These are phyloP conservation scores for Lichtheimia ramosa DNA, from an alignment of 371 early-diverging fungal species.

Conservation along the genomic window DNA sequence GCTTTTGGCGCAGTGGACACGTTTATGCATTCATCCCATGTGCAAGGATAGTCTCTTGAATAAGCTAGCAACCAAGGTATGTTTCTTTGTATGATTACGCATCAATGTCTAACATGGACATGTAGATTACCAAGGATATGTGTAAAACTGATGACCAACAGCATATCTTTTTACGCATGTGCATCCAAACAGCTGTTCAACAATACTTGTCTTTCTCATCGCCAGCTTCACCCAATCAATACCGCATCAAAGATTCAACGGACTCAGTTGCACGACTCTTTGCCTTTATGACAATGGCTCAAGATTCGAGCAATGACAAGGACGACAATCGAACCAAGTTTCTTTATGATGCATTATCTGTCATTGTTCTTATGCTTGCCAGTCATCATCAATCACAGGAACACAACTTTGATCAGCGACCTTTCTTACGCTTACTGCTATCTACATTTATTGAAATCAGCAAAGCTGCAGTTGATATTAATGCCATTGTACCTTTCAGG, in stretches of 20 bases:
- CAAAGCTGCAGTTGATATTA: conserved; percentile 40
- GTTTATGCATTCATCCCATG: conserved; percentile 79
- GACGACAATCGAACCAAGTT: conserved; percentile 58
- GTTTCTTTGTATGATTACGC: conserved; percentile 12
- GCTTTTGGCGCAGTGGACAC: conserved; percentile 86
- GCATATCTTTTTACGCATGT: conserved; percentile 84
- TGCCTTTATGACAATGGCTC: conserved; percentile 51
- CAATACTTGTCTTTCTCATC: conserved; percentile 59
- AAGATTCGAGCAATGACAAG: conserved; percentile 37
- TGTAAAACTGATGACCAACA: conserved; percentile 61
- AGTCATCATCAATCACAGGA: conserved; percentile 80
- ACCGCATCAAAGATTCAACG: conserved; percentile 65
- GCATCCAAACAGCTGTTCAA: conserved; percentile 80
- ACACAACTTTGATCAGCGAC: conserved; percentile 84
- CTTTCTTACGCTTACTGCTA: conserved; percentile 89
- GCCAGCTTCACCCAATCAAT: conserved; percentile 33
- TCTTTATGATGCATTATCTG: conserved; percentile 77
- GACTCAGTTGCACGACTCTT: conserved; percentile 83
- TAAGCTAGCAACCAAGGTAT: conserved; percentile 61
- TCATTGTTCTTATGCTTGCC: conserved; percentile 80
- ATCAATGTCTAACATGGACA: background rate
- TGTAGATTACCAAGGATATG: background rate
- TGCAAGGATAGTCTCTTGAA: conserved; percentile 68
- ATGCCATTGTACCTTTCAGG: conserved; percentile 33
- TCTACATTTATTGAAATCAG: conserved; percentile 83